Evolutionary conservation across 352 stramenopile species (phyloP).

Genomic region (Phytophthora pisi): DNA sequence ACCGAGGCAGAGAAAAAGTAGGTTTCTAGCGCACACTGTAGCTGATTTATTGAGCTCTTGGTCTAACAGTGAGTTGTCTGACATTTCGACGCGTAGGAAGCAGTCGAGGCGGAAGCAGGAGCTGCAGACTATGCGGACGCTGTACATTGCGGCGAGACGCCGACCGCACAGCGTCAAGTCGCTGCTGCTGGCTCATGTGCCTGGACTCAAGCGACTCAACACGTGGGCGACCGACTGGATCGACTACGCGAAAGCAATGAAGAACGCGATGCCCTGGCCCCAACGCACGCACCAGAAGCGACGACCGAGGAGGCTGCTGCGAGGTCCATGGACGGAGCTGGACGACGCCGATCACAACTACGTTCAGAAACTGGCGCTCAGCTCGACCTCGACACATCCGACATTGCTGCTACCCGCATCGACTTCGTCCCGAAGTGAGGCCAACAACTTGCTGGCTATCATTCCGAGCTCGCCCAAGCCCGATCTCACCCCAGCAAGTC

Average conservation of each 20-base stretch:
- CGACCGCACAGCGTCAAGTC: slow-evolving; percentile 47
- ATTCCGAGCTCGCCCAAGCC: slow-evolving; percentile 23
- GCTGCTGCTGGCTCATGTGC: slow-evolving; percentile 42
- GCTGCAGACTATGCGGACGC: slow-evolving; percentile 48
- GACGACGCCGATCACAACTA: slow-evolving; percentile 54
- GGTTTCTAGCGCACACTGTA: not conserved
- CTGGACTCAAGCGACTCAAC: slow-evolving; percentile 44
- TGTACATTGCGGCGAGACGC: slow-evolving; percentile 51
- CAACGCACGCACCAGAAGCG: slow-evolving; percentile 26
- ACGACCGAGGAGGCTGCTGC: slow-evolving; percentile 29
- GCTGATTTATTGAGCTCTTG: not conserved
- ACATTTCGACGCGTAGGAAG: slow-evolving; percentile 18
- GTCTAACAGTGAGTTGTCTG: not conserved
- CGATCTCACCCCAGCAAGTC: slow-evolving; percentile 43
- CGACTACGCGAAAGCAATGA: slow-evolving; percentile 30
- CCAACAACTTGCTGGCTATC: slow-evolving; percentile 13
- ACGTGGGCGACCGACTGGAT: slow-evolving; percentile 38
- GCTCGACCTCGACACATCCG: slow-evolving; percentile 17
- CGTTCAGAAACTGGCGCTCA: slow-evolving; percentile 42
- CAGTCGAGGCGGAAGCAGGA: slow-evolving; percentile 48
- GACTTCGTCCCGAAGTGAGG: not conserved
- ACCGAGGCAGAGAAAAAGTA: slow-evolving; percentile 40
- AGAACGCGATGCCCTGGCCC: slow-evolving; percentile 20
- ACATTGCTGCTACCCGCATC: slow-evolving; percentile 21
- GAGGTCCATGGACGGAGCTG: slow-evolving; percentile 46